Percentiles rank a stretch among this genome's conserved stretches.
Conservation (phyloP, 164 flowering plant species). For the Cinnamomum chago region DNA sequence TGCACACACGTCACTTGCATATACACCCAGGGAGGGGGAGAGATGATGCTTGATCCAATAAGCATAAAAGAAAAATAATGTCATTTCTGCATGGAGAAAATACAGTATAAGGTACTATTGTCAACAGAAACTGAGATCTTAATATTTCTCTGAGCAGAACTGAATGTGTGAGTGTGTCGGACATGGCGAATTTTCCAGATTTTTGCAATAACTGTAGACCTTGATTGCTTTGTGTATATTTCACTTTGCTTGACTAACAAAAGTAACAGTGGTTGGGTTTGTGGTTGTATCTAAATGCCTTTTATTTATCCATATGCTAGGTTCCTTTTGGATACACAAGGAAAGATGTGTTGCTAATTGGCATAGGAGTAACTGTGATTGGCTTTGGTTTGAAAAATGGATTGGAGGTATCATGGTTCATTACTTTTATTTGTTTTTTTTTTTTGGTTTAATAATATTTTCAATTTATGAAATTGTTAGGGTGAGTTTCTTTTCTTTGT, state of each 20-base stretch:
- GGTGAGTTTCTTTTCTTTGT: not conserved
- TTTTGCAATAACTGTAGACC: too few species aligned
- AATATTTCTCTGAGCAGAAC: too few species aligned
- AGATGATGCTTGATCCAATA: too few species aligned
- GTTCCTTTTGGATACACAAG: slow-evolving; percentile 82
- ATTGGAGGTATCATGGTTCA: slow-evolving; percentile 54
- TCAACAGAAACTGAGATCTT: too few species aligned
- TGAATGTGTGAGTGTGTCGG: too few species aligned
- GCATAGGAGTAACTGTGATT: slow-evolving; percentile 62
- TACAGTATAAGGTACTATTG: too few species aligned
- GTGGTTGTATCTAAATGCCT: not conserved
- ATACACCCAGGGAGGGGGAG: too few species aligned
- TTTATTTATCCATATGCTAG: slow-evolving; percentile 21
- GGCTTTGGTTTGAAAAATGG: slow-evolving; percentile 81
- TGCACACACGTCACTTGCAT: too few species aligned
- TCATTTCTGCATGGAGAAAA: too few species aligned
- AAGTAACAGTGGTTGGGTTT: not conserved
- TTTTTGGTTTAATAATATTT: not conserved
- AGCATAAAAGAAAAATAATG: too few species aligned
- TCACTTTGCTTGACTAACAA: not conserved
- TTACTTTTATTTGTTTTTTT: not conserved
- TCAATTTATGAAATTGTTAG: not conserved
- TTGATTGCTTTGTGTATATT: not conserved
- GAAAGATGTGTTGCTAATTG: slow-evolving; percentile 87
- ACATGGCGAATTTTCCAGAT: too few species aligned